Evolutionary conservation across 495 filamentous ascomycete genomes (phyloP).

Genomic region (Penicillium bialowiezense): DNA sequence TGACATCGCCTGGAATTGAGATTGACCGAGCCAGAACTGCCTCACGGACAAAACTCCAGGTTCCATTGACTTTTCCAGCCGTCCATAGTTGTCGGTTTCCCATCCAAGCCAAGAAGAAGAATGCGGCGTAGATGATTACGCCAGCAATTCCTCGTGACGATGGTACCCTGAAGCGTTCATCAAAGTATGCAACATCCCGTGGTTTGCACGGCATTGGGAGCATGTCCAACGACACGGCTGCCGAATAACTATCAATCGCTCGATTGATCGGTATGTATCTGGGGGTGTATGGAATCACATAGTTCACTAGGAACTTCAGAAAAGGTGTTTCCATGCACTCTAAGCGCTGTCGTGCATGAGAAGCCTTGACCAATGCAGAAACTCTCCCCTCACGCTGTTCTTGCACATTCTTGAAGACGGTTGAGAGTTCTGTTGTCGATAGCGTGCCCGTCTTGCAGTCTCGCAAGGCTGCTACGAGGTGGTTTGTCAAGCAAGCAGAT

Average conservation of each 20-base stretch:
- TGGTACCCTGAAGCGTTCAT: conserved; percentile 10
- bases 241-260: conserved; percentile 5
- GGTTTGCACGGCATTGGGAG: conserved; percentile 9
- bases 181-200: conserved; percentile 6
- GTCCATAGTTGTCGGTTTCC: conserved; percentile 6
- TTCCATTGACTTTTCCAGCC: conserved; percentile 8
- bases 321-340: conserved; percentile 17
- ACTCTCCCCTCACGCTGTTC: conserved; percentile 11
- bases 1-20: neutral
- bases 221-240: conserved; percentile 15
- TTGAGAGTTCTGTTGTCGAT: conserved; percentile 9
- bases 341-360: conserved; percentile 16
- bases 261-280: neutral
- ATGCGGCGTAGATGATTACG: conserved; percentile 1
- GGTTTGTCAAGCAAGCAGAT: conserved; percentile 35
- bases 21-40: conserved; percentile 1
- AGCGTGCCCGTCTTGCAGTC: neutral
- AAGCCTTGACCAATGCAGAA: conserved; percentile 7
- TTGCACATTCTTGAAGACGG: conserved; percentile 13
- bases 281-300: conserved; percentile 4
- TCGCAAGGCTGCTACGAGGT: conserved; percentile 9
- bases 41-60: conserved; percentile 3
- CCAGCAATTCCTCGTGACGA: neutral
- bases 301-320: conserved; percentile 9
- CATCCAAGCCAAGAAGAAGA: conserved; percentile 6